These are phyloP conservation scores for Venustampulla echinocandica DNA, from an alignment of 495 filamentous ascomycete genomes.

Conservation along the genomic window DNA sequence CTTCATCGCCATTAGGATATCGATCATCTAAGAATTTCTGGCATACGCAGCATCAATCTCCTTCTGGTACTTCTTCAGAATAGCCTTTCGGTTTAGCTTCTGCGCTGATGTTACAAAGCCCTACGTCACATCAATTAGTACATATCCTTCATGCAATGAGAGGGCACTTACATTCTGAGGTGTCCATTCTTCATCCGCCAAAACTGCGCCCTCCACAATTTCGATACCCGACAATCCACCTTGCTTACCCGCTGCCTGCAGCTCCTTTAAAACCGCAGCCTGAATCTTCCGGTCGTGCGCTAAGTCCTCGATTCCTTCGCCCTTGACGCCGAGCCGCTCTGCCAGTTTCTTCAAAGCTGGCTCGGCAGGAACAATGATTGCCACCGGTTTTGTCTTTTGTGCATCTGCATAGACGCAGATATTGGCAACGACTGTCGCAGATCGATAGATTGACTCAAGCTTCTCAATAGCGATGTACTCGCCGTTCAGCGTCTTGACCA, in stretches of 20 bases:
- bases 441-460: constrained; percentile 91
- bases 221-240: constrained; percentile 80
- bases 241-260: constrained; percentile 64
- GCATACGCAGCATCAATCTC: constrained; percentile 53
- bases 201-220: constrained; percentile 83
- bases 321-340: constrained; percentile 58
- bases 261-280: constrained; percentile 66
- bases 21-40: constrained; percentile 3
- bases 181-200: constrained; percentile 96
- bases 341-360: constrained; percentile 79
- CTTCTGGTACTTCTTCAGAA: constrained; percentile 57
- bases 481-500: constrained; percentile 90
- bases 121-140: constrained; percentile 36
- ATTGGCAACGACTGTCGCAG: constrained; percentile 76
- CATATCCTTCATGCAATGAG: background rate
- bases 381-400: constrained; percentile 76
- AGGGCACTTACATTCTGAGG: constrained; percentile 75
- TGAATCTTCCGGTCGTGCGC: constrained; percentile 80
- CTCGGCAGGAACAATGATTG: constrained; percentile 89
- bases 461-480: constrained; percentile 99
- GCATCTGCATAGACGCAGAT: constrained; percentile 88
- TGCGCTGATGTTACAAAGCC: constrained; percentile 62
- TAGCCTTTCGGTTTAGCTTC: constrained; percentile 64
- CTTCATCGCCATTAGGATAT: no score
- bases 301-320: constrained; percentile 63